Evolutionary conservation across 2,329 filamentous ascomycete species (phyloP), one percentile per base, ranked within the genome.

Genomic region (Rasamsonia emersonii): DNA sequence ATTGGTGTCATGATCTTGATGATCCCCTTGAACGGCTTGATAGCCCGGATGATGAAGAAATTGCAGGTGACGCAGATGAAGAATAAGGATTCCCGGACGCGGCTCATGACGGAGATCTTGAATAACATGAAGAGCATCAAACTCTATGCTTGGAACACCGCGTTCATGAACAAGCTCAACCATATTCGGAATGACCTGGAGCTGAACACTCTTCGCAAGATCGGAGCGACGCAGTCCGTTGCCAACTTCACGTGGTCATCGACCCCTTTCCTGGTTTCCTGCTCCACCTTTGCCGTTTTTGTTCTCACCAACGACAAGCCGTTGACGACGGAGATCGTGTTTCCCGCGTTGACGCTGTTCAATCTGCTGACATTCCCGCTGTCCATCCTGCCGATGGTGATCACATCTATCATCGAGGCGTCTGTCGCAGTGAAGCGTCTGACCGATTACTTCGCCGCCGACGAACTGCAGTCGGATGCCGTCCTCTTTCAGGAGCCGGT

Each of bases 81-180:
- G 68, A 96, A 96, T 67, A 98, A 98, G 65, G 91, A 98, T 51
- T 75, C 86, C 23, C 77, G 91, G 52, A 94, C 88, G 28, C 77
- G 89, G 30, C 65, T 98, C 37, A 95, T 96, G 70, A 93, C 89
- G 5, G 91, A 98, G 60, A 98, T 98, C 44, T 70, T 98, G 52
- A 95, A 93, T 69, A 96, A 96, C 63, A 98, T 98, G 84, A 98
- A 98, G 68, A 93, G 86, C 54, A 91, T 98, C 67, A 98, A 98
- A 65, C 75, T 98, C 13, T 98, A 95, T 56, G 91, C 91, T 18
- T 98, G 91, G 91, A 89, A 88, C 18, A 82, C 80, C 18, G 89
- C 91, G 9, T 98, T 98, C 55, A 94, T 95, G 79, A 91, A 86
- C 61, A 94, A 93, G 62, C 76, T 98, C 37, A 96, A 91, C 62